Base-by-base conservation (phyloP, 768 basidiomycete species). In the Leccinum imitatum region DNA sequence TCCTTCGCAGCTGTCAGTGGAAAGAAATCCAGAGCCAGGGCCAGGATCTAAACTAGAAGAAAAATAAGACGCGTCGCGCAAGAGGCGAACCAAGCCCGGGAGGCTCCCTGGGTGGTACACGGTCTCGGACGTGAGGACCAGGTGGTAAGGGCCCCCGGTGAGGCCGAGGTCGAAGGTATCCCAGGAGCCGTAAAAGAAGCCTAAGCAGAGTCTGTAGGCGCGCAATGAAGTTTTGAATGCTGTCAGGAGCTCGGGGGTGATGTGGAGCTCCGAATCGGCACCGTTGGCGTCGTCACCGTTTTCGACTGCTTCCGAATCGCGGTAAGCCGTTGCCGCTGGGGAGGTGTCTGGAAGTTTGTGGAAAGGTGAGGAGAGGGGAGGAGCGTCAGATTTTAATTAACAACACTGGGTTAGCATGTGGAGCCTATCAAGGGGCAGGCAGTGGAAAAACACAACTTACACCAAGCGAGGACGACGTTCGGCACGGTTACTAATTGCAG, bases 61-160 rank as follows among this genome's bases (percentile, higher is more conserved):
- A 44, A n/a, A 10, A 44, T 5, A n/a, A 8, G 41, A 78, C 13
- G 82, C 78, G 0, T 68, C 59, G 54, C 75, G 74, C 70, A 91
- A 67, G 19, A 89, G 71, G 37, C 74, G 65, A 21, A 91, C 72
- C 46, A 99, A 77, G 27, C 85, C 75, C 0, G 76, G 75, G 2
- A 96, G 79, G 61, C 83, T 87, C 1, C 85, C 82, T 11, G 79
- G 75, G 27, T 85, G 80, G 69, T 99, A 98, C 21, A 98, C 93
- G 44, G 96, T 98, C 75, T 99, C 96, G 25, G 92, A 91, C 0
- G 94, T 93, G 53, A 98, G 75, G 2, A 97, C 77, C 47, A 95
- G 63, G 66, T 94, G 83, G 73, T 90, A 93, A 3, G 64, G 69
- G 8, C 77, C 76, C 14, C 73, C 73, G 1, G 74, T 50, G 9